Evolutionary conservation across 208 protist species (phyloP).

Genomic region (Crithidia fasciculata): DNA sequence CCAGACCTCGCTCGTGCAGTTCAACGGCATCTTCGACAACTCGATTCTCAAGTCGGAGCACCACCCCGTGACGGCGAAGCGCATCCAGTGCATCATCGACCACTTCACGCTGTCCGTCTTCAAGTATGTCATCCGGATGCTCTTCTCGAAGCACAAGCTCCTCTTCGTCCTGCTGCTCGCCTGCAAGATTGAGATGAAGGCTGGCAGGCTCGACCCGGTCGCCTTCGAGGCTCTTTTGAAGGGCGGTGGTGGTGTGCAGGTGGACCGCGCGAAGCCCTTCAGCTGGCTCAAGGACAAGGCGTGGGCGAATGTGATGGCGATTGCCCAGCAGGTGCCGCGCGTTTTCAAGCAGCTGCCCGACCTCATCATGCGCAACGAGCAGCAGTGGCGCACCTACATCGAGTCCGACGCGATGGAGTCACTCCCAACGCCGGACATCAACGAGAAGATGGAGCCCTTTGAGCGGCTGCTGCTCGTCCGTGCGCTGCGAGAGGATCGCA

Average conservation of each 20-base stretch:
- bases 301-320: conserved; percentile 96
- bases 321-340: conserved; percentile 85
- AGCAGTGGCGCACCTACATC: conserved; percentile 95
- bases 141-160: conserved; percentile 98
- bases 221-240: conserved; percentile 95
- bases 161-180: conserved; percentile 97
- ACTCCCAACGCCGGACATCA: conserved; percentile 88
- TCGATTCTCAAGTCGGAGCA: conserved; percentile 93
- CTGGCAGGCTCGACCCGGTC: conserved; percentile 69
- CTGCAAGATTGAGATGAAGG: conserved; percentile 96
- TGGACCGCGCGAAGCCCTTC: conserved; percentile 93
- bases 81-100: conserved; percentile 97
- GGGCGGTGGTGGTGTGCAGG: conserved; percentile 94
- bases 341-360: conserved; percentile 96
- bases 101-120: conserved; percentile 94
- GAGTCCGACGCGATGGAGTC: conserved; percentile 95
- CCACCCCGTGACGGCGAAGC: conserved; percentile 91
- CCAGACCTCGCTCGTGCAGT: conserved; percentile 98
- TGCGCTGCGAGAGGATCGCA: conserved; percentile 94
- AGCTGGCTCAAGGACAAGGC: conserved; percentile 95
- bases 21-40: conserved; percentile 96
- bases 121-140: conserved; percentile 96
- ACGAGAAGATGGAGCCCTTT: conserved; percentile 94
- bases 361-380: conserved; percentile 92
- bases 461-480: conserved; percentile 96